These are phyloP conservation scores for Sutorius australiensis DNA, from an alignment of 768 basidiomycete species.

Conservation along the genomic window DNA sequence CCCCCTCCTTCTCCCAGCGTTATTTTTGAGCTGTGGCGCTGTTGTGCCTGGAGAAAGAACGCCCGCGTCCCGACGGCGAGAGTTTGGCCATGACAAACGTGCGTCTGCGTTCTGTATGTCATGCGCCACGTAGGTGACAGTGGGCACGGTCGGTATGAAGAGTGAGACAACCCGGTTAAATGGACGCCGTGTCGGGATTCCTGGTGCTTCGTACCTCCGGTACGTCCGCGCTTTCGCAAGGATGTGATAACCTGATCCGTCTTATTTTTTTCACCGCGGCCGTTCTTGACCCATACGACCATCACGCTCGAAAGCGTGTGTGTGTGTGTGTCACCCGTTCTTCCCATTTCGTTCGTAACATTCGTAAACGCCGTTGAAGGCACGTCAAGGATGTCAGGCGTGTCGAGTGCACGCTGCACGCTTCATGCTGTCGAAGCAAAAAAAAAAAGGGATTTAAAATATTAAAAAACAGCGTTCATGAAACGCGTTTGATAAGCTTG, in stretches of 20 bases:
- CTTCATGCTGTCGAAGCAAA: neutral
- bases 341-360: neutral
- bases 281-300: neutral
- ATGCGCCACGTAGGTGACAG: neutral
- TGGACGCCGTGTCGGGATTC: neutral
- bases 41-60: neutral
- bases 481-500: neutral
- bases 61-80: neutral
- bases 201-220: neutral
- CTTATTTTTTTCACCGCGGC: conserved; percentile 1
- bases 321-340: conserved; percentile 1
- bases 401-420: neutral
- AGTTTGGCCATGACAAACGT: neutral
- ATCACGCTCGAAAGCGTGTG: neutral
- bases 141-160: neutral
- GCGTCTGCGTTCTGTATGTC: neutral
- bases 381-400: neutral
- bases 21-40: neutral
- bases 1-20: neutral
- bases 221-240: neutral
- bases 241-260: neutral
- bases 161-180: neutral
- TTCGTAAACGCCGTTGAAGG: neutral
- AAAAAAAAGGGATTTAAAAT: neutral
- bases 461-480: neutral